Percentiles rank a stretch among this genome's conserved stretches.
These are phyloP conservation scores for Bisporella sp. DNA, from an alignment of 2,329 filamentous ascomycete genomes.

Conservation along the genomic window DNA sequence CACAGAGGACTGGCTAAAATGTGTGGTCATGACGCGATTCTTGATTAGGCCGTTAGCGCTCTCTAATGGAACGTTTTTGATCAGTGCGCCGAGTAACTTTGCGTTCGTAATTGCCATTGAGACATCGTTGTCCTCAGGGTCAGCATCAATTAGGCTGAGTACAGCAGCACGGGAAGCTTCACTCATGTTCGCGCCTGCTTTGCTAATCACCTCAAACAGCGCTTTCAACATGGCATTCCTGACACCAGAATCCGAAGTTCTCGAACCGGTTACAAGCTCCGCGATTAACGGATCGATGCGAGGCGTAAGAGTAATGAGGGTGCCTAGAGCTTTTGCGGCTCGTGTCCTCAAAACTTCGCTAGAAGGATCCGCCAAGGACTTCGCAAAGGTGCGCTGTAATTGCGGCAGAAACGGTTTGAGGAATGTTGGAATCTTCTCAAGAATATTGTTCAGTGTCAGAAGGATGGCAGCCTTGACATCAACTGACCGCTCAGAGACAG, in stretches of 20 bases:
- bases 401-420: constrained; percentile 96
- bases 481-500: constrained; percentile 91
- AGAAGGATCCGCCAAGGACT: constrained; percentile 86
- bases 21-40: constrained; percentile 70
- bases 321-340: constrained; percentile 89
- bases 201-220: constrained; percentile 91
- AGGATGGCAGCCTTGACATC: constrained; percentile 96
- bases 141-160: constrained; percentile 79
- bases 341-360: constrained; percentile 82
- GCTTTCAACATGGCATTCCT: constrained; percentile 96
- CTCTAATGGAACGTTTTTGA: constrained; percentile 76
- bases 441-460: constrained; percentile 84
- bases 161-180: constrained; percentile 84
- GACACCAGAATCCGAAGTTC: constrained; percentile 80
- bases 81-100: constrained; percentile 79
- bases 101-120: constrained; percentile 85
- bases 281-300: constrained; percentile 89
- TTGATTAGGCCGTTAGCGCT: constrained; percentile 53
- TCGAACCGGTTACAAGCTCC: constrained; percentile 92
- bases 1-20: constrained; percentile 72
- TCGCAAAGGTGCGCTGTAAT: constrained; percentile 92
- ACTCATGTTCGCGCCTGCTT: constrained; percentile 91
- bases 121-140: constrained; percentile 67
- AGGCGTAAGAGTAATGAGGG: constrained; percentile 90
- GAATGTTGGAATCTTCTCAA: constrained; percentile 94